A percentile compares a stretch with the other conserved stretches of the same genome.
phyloP scores from a whole-genome alignment of 257 asterid genomes.

The Nicotiana otophora region DNA sequence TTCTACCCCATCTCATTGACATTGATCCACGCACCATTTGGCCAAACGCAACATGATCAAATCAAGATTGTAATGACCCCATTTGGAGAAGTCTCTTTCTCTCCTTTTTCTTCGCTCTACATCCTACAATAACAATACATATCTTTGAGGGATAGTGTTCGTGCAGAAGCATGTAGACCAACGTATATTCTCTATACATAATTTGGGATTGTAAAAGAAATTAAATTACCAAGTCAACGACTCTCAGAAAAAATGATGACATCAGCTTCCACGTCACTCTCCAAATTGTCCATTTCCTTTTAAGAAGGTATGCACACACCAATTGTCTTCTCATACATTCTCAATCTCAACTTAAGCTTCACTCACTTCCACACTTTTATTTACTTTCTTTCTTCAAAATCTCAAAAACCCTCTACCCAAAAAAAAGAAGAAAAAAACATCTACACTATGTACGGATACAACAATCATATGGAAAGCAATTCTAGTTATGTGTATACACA shows the following conservation, averaged over 20 bases:
- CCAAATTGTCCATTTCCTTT: constrained; percentile 45
- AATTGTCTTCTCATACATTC: constrained; percentile 23
- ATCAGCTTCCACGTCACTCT: constrained; percentile 57
- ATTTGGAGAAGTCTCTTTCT: not conserved
- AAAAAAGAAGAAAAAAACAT: not conserved
- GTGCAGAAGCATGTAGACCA: too few species aligned
- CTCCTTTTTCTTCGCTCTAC: not conserved
- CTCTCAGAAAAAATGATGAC: constrained; percentile 24
- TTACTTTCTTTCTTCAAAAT: not conserved
- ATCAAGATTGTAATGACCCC: not conserved
- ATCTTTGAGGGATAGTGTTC: not conserved
- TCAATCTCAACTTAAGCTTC: constrained; percentile 6
- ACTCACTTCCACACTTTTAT: constrained; percentile 2
- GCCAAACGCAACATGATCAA: too few species aligned
- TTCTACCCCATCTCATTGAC: too few species aligned
- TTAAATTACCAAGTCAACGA: constrained; percentile 45
- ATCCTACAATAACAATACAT: not conserved
- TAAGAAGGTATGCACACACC: constrained; percentile 36
- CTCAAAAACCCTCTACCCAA: constrained; percentile 13
- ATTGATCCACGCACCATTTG: too few species aligned
- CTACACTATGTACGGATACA: constrained; percentile 48
- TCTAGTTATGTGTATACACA: constrained; percentile 8
- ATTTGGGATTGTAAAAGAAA: too few species aligned
- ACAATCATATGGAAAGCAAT: not conserved
- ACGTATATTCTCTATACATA: too few species aligned